phyloP scores from a whole-genome alignment of 2,329 filamentous ascomycete species.

The Westerdykella ornata region DNA sequence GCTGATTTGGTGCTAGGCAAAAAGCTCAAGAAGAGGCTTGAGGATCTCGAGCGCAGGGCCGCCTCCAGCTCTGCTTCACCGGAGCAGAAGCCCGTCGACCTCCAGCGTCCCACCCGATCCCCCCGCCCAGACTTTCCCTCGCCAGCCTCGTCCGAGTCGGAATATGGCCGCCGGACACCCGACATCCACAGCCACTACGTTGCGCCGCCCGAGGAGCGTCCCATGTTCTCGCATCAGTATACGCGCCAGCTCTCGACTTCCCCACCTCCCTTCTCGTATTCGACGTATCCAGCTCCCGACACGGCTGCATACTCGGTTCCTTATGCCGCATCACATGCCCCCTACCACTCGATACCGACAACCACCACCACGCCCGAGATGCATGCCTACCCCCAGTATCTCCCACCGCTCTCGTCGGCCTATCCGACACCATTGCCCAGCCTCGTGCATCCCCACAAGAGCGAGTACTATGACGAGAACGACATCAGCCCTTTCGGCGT shows the following conservation, averaged over 20 bases:
- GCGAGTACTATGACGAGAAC: constrained; percentile 55
- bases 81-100: constrained; percentile 52
- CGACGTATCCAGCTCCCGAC: constrained; percentile 61
- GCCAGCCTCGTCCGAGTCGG: constrained; percentile 33
- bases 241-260: constrained; percentile 64
- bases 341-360: constrained; percentile 37
- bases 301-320: constrained; percentile 54
- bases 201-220: constrained; percentile 59
- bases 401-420: constrained; percentile 40
- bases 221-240: constrained; percentile 60
- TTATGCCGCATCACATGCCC: constrained; percentile 41
- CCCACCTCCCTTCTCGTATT: constrained; percentile 62
- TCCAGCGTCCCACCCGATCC: constrained; percentile 37
- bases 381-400: constrained; percentile 51
- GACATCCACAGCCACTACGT: constrained; percentile 36
- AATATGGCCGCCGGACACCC: constrained; percentile 19
- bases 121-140: constrained; percentile 35
- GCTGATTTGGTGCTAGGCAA: constrained; percentile 55
- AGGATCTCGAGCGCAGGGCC: constrained; percentile 75
- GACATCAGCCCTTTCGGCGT: constrained; percentile 61
- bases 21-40: constrained; percentile 84
- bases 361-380: constrained; percentile 34
- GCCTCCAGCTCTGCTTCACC: constrained; percentile 56
- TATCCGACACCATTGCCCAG: constrained; percentile 56
- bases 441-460: constrained; percentile 57